These are phyloP conservation scores for Diaporthe nobilis DNA, from an alignment of 2,329 filamentous ascomycete species.

Conservation along the genomic window DNA sequence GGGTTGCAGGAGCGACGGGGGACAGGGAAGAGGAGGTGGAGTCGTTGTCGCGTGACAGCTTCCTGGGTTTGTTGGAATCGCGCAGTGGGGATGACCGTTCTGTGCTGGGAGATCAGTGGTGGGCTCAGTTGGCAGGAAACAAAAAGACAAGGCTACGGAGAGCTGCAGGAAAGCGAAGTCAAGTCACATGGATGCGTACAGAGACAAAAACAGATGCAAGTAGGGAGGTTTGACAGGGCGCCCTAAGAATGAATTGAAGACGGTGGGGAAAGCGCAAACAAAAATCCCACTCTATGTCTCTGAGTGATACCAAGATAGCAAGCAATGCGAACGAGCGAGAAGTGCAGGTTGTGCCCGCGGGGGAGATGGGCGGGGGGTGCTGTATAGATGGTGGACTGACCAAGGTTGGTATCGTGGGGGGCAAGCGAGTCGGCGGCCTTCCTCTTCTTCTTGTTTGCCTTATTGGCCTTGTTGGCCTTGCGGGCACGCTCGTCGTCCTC, in stretches of 20 bases:
- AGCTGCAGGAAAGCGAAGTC: neutral
- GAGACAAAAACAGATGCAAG: neutral
- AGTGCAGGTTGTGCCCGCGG: no score
- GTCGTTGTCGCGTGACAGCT: conserved; percentile 66
- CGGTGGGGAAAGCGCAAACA: neutral
- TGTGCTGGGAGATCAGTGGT: conserved; percentile 48
- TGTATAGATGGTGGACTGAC: conserved; percentile 46
- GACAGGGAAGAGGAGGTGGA: conserved; percentile 74
- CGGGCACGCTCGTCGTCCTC: conserved; percentile 62
- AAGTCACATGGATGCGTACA: neutral
- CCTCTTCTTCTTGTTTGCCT: conserved; percentile 83
- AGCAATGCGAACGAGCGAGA: neutral
- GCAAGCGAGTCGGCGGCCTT: conserved; percentile 75
- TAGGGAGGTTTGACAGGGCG: neutral
- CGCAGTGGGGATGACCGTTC: conserved; percentile 69
- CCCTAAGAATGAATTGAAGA: neutral
- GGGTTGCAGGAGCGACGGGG: conserved; percentile 65
- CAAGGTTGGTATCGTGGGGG: conserved; percentile 64
- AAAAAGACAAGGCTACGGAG: neutral
- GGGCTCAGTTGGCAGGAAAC: conserved; percentile 5
- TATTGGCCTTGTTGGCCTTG: conserved; percentile 66
- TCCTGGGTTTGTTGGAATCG: conserved; percentile 65
- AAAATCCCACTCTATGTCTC: neutral
- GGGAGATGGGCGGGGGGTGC: no score
- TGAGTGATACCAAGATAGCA: neutral